phyloP scores from a whole-genome alignment of 129 eudicot genomes.

The Kitagawia praeruptora region DNA sequence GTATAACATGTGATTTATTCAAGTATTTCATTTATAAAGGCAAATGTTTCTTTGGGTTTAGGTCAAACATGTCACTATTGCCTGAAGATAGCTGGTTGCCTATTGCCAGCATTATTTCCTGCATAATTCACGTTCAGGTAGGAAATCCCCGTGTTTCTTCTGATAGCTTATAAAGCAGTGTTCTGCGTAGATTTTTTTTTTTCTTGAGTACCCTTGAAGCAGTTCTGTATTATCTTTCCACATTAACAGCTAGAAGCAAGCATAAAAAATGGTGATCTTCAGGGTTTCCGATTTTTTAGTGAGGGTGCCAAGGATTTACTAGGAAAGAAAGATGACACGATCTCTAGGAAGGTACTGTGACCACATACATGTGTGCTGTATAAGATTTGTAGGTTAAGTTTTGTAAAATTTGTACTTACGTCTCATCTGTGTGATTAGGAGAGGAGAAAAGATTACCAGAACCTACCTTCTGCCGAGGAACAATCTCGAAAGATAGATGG shows the following conservation, averaged over 20 bases:
- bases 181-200: constrained; percentile 10
- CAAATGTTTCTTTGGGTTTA: constrained; percentile 9
- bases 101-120: constrained; percentile 72
- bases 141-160: not conserved
- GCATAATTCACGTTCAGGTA: constrained; percentile 92
- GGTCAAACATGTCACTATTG: constrained; percentile 76
- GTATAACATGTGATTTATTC: not conserved
- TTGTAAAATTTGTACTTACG: not conserved
- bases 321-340: constrained; percentile 28
- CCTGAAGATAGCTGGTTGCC: constrained; percentile 98
- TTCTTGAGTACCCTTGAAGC: not conserved
- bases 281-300: constrained; percentile 43
- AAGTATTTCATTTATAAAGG: not conserved
- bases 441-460: constrained; percentile 27
- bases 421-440: constrained; percentile 19
- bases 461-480: constrained; percentile 43
- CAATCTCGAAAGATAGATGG: constrained; percentile 31
- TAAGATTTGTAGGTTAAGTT: not conserved
- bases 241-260: constrained; percentile 81
- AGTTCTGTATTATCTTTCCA: not conserved
- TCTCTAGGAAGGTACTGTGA: constrained; percentile 33
- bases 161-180: constrained; percentile 1
- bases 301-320: constrained; percentile 24
- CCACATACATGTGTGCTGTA: not conserved
- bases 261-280: constrained; percentile 65